Conservation (phyloP, 2,329 filamentous ascomycete species). For the Trichoderma sp. region DNA sequence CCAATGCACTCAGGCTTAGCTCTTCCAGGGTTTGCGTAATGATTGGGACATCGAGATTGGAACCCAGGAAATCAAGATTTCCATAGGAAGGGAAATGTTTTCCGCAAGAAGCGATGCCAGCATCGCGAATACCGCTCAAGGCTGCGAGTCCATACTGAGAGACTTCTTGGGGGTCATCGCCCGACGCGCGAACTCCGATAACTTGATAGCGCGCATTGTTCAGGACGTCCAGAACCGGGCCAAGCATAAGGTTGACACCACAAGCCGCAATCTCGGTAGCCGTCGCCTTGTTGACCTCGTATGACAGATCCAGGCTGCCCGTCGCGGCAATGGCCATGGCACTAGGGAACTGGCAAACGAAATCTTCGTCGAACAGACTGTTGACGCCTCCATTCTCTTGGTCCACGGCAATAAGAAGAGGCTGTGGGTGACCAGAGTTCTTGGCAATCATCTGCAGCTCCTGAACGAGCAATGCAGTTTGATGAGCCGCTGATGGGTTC, state of each 20-base stretch:
- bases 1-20: slow-evolving; percentile 83
- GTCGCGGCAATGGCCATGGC: slow-evolving; percentile 97
- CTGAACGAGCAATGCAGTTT: slow-evolving; percentile 83
- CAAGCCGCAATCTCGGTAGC: slow-evolving; percentile 90
- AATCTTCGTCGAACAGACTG: slow-evolving; percentile 92
- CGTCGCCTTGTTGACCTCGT: slow-evolving; percentile 88
- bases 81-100: slow-evolving; percentile 98
- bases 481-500: slow-evolving; percentile 72
- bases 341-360: slow-evolving; percentile 94
- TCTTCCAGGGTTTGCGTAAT: slow-evolving; percentile 95
- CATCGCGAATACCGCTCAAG: slow-evolving; percentile 90
- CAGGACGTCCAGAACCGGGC: slow-evolving; percentile 88
- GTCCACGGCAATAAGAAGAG: slow-evolving; percentile 86
- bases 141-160: slow-evolving; percentile 89
- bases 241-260: slow-evolving; percentile 93
- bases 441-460: slow-evolving; percentile 92
- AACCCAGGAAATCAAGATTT: slow-evolving; percentile 90
- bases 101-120: slow-evolving; percentile 83
- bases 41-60: slow-evolving; percentile 87
- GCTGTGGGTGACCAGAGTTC: slow-evolving; percentile 84
- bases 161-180: slow-evolving; percentile 93
- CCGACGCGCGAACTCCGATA: slow-evolving; percentile 82
- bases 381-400: slow-evolving; percentile 99
- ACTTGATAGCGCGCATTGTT: slow-evolving; percentile 92
- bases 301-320: slow-evolving; percentile 80